phyloP scores from a whole-genome alignment of 306 rosid species.

The Rubus idaeus region DNA sequence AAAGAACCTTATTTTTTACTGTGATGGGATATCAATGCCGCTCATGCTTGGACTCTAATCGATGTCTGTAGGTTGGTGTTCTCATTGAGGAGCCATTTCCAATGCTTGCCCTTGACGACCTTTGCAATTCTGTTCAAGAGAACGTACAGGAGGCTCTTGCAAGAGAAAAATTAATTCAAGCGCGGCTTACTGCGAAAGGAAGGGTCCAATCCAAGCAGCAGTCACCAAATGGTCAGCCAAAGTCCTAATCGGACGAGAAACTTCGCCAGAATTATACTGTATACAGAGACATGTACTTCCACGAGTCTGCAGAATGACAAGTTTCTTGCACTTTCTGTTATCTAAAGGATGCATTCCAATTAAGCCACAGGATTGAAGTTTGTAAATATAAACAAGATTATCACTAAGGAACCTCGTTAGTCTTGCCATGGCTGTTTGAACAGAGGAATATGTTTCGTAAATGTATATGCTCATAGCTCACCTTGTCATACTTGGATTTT shows the following conservation, averaged over 20 bases:
- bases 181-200: conserved; percentile 50
- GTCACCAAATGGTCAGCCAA: conserved; percentile 76
- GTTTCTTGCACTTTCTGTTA: not conserved
- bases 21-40: not conserved
- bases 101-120: conserved; percentile 79
- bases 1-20: not conserved
- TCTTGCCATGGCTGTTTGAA: not conserved
- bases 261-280: not conserved
- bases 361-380: not conserved
- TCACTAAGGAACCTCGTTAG: not conserved
- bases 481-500: not conserved
- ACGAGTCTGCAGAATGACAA: not conserved
- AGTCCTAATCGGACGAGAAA: conserved; percentile 29
- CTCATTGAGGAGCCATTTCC: conserved; percentile 97
- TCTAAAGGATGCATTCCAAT: not conserved
- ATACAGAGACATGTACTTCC: not conserved
- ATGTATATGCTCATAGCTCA: not conserved
- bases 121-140: conserved; percentile 51
- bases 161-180: conserved; percentile 43
- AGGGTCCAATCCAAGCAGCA: conserved; percentile 43
- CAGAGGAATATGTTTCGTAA: not conserved
- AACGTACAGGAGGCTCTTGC: conserved; percentile 65
- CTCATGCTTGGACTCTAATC: conserved; percentile 14
- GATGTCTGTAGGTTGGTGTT: conserved; percentile 72
- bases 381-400: conserved; percentile 14